These are phyloP conservation scores for Lachnellula arida DNA, from an alignment of 2,329 filamentous ascomycete genomes.

Conservation along the genomic window DNA sequence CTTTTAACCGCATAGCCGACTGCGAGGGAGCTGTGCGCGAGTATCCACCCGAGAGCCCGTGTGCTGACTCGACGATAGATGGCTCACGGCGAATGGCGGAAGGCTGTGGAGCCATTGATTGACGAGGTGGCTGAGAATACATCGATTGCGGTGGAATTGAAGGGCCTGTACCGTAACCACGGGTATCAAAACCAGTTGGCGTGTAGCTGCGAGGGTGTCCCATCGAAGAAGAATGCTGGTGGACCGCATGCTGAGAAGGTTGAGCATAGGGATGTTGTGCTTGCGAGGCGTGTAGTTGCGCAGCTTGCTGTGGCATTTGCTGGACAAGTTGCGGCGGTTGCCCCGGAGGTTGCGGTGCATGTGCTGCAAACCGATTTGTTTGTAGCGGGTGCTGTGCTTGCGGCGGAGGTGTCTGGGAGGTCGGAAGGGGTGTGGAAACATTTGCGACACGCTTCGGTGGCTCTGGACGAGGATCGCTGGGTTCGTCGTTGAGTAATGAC, in stretches of 20 bases:
- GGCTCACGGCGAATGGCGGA: slow-evolving; percentile 26
- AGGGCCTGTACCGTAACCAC: slow-evolving; percentile 38
- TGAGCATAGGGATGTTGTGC: slow-evolving; percentile 41
- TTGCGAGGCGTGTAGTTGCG: slow-evolving; percentile 36
- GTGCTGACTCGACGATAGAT: slow-evolving; percentile 24
- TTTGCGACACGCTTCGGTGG: slow-evolving; percentile 26
- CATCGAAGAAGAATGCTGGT: slow-evolving; percentile 44
- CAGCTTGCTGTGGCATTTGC: slow-evolving; percentile 39
- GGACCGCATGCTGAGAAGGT: slow-evolving; percentile 42
- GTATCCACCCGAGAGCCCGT: slow-evolving; percentile 25
- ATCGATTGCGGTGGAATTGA: slow-evolving; percentile 26
- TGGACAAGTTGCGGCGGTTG: slow-evolving; percentile 27
- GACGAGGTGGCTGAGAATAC: slow-evolving; percentile 26
- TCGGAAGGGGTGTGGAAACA: slow-evolving; percentile 17
- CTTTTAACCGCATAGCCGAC: slow-evolving; percentile 27
- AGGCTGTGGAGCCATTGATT: slow-evolving; percentile 25
- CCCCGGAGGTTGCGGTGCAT: slow-evolving; percentile 31
- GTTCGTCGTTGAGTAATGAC: slow-evolving; percentile 54
- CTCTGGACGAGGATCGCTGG: slow-evolving; percentile 39
- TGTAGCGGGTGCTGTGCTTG: slow-evolving; percentile 28
- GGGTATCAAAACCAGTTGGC: slow-evolving; percentile 25
- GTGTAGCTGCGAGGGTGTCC: slow-evolving; percentile 29
- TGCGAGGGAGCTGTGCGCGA: slow-evolving; percentile 23
- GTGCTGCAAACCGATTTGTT: slow-evolving; percentile 34
- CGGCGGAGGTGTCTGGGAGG: slow-evolving; percentile 26